Evolutionary conservation across 176 grass and related monocot genomes (phyloP).

Genomic region (Cenchrus americanus): DNA sequence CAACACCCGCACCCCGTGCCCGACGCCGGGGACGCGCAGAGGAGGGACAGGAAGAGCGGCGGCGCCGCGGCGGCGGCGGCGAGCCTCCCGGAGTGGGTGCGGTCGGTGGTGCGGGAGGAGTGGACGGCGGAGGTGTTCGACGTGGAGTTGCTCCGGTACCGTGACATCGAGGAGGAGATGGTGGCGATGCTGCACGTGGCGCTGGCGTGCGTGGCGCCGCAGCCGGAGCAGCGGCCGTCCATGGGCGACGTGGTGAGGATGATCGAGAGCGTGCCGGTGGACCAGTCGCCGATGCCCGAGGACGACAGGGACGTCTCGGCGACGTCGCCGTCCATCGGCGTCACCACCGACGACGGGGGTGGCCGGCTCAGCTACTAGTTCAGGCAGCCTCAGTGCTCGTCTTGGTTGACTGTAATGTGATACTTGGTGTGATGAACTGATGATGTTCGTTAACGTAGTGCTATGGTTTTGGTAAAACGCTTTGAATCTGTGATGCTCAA

Average conservation of each 20-base stretch:
- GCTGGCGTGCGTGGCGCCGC: constrained; percentile 45
- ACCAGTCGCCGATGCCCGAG: constrained; percentile 55
- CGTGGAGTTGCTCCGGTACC: constrained; percentile 61
- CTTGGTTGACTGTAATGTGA: background rate
- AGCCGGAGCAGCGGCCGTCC: constrained; percentile 64
- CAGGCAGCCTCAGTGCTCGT: background rate
- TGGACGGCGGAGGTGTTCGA: constrained; percentile 78
- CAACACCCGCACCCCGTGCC: constrained; percentile 26
- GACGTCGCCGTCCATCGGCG: constrained; percentile 53
- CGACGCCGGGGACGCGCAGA: constrained; percentile 5
- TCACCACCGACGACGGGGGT: constrained; percentile 40
- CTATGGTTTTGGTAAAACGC: background rate
- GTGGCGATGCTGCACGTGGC: constrained; percentile 63
- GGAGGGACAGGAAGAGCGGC: constrained; percentile 14
- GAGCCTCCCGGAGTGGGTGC: constrained; percentile 54
- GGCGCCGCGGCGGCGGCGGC: background rate
- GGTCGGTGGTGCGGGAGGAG: constrained; percentile 70
- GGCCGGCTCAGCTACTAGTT: constrained; percentile 54
- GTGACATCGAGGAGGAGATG: constrained; percentile 67
- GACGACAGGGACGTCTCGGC: constrained; percentile 44
- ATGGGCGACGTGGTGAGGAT: constrained; percentile 76
- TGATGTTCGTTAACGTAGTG: background rate
- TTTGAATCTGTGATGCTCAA: background rate
- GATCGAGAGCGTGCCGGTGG: constrained; percentile 72
- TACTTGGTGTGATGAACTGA: background rate